Percentiles rank a stretch among this genome's conserved stretches.
Evolutionary conservation across 352 stramenopile genomes (phyloP).

Genomic region (Phytophthora ohioensis): DNA sequence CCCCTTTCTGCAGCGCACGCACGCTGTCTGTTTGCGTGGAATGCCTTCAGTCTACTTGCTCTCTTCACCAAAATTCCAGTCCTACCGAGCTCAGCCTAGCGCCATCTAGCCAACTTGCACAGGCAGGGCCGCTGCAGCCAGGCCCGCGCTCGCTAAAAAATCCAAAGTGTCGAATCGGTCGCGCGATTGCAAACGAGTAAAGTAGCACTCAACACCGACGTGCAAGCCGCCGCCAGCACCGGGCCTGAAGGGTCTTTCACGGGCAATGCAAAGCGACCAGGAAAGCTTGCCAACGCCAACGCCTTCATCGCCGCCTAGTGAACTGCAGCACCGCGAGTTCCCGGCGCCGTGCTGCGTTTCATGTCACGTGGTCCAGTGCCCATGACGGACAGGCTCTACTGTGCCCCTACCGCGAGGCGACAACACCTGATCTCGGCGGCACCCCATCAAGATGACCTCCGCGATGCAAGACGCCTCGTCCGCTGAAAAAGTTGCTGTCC

Average conservation of each 20-base stretch:
- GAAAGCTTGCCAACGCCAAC: slow-evolving; percentile 5
- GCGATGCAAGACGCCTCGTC: not conserved
- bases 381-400: slow-evolving; percentile 22
- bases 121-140: slow-evolving; percentile 26
- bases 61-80: slow-evolving; percentile 40
- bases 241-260: slow-evolving; percentile 8
- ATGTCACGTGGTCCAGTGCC: slow-evolving; percentile 30
- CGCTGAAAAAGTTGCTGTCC: slow-evolving; percentile 7
- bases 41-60: slow-evolving; percentile 6
- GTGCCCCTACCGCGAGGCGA: slow-evolving; percentile 25
- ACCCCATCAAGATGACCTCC: slow-evolving; percentile 24
- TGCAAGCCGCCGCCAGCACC: slow-evolving; percentile 3
- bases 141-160: slow-evolving; percentile 28
- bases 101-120: slow-evolving; percentile 16
- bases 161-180: slow-evolving; percentile 45
- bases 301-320: slow-evolving; percentile 11
- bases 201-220: slow-evolving; percentile 18
- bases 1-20: slow-evolving; percentile 35
- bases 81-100: slow-evolving; percentile 1
- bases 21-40: slow-evolving; percentile 34
- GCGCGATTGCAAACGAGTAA: slow-evolving; percentile 31
- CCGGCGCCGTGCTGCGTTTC: slow-evolving; percentile 15
- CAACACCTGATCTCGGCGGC: slow-evolving; percentile 34
- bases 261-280: slow-evolving; percentile 13
- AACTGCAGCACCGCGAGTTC: slow-evolving; percentile 32